These are phyloP conservation scores for Hymenotorrendiella dingleyae DNA, from an alignment of 2,329 filamentous ascomycete genomes.

Conservation along the genomic window DNA sequence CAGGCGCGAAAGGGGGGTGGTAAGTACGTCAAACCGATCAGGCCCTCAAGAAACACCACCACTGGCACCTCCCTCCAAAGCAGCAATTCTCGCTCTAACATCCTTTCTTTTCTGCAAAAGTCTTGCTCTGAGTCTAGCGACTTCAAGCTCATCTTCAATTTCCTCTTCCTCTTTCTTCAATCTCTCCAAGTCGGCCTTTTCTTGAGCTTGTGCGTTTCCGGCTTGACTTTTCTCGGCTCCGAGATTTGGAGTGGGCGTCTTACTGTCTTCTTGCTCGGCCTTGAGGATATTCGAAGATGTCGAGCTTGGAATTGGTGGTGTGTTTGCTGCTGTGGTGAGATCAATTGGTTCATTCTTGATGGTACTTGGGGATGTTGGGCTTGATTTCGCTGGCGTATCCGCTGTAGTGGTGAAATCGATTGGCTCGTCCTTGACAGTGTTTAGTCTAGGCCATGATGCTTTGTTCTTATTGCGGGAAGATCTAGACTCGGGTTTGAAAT, in stretches of 20 bases:
- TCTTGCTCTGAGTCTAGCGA: not conserved
- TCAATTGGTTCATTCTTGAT: not conserved
- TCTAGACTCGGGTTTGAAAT: not conserved
- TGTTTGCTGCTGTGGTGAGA: not conserved
- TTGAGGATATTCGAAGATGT: not conserved
- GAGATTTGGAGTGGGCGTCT: no score
- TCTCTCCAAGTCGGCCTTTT: not conserved
- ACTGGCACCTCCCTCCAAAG: not conserved
- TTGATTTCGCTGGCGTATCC: not conserved
- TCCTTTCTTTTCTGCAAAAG: conserved; percentile 4
- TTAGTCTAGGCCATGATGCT: not conserved
- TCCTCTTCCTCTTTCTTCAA: conserved; percentile 7
- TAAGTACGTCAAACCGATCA: not conserved
- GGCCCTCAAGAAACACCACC: not conserved
- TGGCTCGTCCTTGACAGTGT: not conserved
- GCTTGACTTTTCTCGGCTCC: no score
- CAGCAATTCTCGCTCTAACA: conserved; percentile 8
- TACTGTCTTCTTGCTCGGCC: not conserved
- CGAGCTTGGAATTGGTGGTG: not conserved
- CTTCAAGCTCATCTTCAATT: conserved; percentile 3
- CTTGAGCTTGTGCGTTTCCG: no score
- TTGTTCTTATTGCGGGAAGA: not conserved
- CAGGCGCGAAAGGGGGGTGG: not conserved
- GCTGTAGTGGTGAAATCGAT: not conserved
- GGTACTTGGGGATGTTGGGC: not conserved